Evolutionary conservation across 2,329 filamentous ascomycete genomes (phyloP), one percentile per base, ranked within the genome.

Genomic region (Pyrenophora teres): DNA sequence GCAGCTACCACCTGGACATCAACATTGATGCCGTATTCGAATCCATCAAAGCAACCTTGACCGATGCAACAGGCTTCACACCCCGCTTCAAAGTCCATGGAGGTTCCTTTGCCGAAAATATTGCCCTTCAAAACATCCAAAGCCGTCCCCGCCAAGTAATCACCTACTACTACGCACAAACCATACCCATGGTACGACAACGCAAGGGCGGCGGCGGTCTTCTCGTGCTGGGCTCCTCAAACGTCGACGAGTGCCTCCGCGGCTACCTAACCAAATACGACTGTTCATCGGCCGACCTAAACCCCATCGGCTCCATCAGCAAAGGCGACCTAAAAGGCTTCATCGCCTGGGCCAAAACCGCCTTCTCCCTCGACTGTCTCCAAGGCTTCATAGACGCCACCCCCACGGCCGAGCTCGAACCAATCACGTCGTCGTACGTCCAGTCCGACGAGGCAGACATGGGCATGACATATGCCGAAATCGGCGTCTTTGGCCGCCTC

Each of bases 281-380:
- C 67, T 83, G 81, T 30, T 30, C 63, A 73, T 65, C 6, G 74
- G 70, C n/a, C 13, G 59, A 63, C 33, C 76, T 75, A 56, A 75
- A 87, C 60, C 86, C 86, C 3, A 86, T 88, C 43, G 85, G 78
- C 19, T 73, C 73, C 9, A 83, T 86, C 50, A 80, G 77, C 50
- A 91, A 90, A 70, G 83, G 79, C 2, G 88, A 92, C 61, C 76
- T 90, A 1, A 89, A 88, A 69, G 74, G 80, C 8, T 91, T 92
- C 74, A 88, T 91, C 52, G 76, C 74, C n/a, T 91, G 83, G 80
- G 68, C 70, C 0, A 37, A 54, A 1, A 56, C 37, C 0, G 56
- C 80, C 31, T 90, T 88, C 64, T 70, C 81, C 4, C 72, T 92
- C 1, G 85, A 86, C 0, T 83, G 88, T 46, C 80, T 91, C 1